phyloP scores from a whole-genome alignment of 2,329 filamentous ascomycete species.

The Cytospora piceicola region DNA sequence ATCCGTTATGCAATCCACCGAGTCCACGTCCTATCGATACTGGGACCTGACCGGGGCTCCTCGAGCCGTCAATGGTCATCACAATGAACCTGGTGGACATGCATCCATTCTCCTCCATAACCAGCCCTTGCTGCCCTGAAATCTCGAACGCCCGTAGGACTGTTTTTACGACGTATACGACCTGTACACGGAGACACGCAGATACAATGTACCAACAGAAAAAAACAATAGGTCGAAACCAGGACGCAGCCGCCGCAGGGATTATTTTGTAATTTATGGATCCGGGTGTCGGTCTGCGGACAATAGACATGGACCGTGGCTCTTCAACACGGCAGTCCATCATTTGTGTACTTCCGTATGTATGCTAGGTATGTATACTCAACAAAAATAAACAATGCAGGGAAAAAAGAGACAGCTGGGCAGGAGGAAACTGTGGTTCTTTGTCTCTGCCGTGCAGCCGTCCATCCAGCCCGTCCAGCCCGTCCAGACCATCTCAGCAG shows the following conservation, averaged over 20 bases:
- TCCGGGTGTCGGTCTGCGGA: neutral
- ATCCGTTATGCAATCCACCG: neutral
- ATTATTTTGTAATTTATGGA: neutral
- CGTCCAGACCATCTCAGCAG: neutral
- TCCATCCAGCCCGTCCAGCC: too few species aligned
- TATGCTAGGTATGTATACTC: too few species aligned
- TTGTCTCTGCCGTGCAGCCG: neutral
- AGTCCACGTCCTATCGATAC: neutral
- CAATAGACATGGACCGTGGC: too few species aligned
- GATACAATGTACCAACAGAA: neutral
- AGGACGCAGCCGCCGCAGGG: neutral
- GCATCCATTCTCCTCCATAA: neutral
- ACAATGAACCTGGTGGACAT: neutral
- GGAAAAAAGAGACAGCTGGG: neutral
- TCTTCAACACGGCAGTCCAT: neutral
- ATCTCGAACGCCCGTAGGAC: neutral
- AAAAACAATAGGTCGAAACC: neutral
- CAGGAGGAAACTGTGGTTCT: neutral
- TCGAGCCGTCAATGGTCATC: conserved; percentile 7
- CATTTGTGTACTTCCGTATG: neutral
- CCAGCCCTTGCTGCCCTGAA: neutral
- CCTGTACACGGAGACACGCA: too few species aligned
- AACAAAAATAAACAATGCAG: neutral
- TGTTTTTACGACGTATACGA: neutral
- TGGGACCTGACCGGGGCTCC: neutral